A percentile compares a stretch with the other conserved stretches of the same genome.
phyloP scores from a whole-genome alignment of 768 basidiomycete species.

The Leccinum longicurvipes region DNA sequence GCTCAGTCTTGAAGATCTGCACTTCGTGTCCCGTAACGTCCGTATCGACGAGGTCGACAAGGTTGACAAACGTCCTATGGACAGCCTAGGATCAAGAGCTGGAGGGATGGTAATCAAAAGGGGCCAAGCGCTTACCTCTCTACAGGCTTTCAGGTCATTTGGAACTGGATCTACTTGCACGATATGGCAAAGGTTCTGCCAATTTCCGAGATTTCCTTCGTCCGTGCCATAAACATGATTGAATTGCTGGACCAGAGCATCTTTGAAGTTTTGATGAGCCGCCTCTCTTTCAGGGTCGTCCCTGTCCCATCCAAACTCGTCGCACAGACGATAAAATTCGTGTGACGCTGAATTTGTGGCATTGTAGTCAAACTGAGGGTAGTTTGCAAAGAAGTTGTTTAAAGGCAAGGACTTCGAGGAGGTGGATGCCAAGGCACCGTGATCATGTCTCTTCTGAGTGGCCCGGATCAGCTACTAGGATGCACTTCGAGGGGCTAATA shows the following conservation, averaged over 20 bases:
- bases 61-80: slow-evolving; percentile 1
- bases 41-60: slow-evolving; percentile 19
- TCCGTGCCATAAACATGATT: slow-evolving; percentile 14
- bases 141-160: slow-evolving; percentile 1
- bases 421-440: background rate
- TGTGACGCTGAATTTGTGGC: slow-evolving; percentile 2
- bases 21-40: slow-evolving; percentile 1
- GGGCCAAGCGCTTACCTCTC: slow-evolving; percentile 6
- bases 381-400: background rate
- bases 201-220: background rate
- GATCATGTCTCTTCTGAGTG: background rate
- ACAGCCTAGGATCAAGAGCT: slow-evolving; percentile 1
- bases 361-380: background rate
- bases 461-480: background rate
- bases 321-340: slow-evolving; percentile 13
- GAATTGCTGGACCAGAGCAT: slow-evolving; percentile 14
- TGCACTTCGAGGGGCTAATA: background rate
- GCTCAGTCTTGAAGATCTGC: slow-evolving; percentile 5
- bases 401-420: background rate
- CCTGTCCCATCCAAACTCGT: slow-evolving; percentile 6
- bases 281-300: background rate
- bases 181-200: slow-evolving; percentile 11
- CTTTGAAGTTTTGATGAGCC: slow-evolving; percentile 6
- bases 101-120: background rate
- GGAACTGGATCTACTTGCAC: slow-evolving; percentile 7